Evolutionary conservation across 345 rosid species (phyloP).

Genomic region (Pugionium cornutum): DNA sequence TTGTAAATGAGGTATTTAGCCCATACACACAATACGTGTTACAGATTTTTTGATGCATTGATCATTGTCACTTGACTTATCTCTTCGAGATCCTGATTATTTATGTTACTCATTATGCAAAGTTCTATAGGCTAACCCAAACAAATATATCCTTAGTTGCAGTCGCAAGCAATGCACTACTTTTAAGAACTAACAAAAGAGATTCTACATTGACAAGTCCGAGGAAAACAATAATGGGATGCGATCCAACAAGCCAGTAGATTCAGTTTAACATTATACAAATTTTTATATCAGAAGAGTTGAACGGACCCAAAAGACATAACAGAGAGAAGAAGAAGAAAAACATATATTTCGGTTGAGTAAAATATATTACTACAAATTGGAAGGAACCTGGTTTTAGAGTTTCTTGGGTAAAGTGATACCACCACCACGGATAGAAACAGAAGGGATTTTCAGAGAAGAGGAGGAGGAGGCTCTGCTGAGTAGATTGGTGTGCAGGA

Average conservation of each 20-base stretch:
- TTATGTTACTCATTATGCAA: conserved; percentile 4
- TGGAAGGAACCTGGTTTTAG: conserved; percentile 19
- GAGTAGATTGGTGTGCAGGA: conserved; percentile 59
- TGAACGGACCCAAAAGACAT: neutral
- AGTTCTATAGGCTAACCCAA: neutral
- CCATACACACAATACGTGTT: conserved; percentile 11
- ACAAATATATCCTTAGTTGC: conserved; percentile 2
- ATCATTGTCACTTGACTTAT: conserved; percentile 30
- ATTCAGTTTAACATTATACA: conserved; percentile 18
- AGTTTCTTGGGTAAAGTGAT: conserved; percentile 32
- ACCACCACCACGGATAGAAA: conserved; percentile 76
- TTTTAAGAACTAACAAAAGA: neutral
- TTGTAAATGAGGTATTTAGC: conserved; percentile 38
- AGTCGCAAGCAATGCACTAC: conserved; percentile 12
- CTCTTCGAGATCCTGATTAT: conserved; percentile 23
- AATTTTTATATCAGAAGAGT: conserved; percentile 10
- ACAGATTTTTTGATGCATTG: conserved; percentile 28
- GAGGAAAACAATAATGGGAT: conserved; percentile 18
- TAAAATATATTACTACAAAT: conserved; percentile 15
- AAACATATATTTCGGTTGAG: too few species aligned
- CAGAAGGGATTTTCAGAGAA: conserved; percentile 44
- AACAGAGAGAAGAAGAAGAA: too few species aligned
- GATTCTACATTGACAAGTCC: conserved; percentile 13
- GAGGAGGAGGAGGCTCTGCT: conserved; percentile 40
- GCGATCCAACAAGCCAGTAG: conserved; percentile 26